Base-by-base conservation (phyloP, 1,139 yeast species). In the Groenewaldozyma sp. region DNA sequence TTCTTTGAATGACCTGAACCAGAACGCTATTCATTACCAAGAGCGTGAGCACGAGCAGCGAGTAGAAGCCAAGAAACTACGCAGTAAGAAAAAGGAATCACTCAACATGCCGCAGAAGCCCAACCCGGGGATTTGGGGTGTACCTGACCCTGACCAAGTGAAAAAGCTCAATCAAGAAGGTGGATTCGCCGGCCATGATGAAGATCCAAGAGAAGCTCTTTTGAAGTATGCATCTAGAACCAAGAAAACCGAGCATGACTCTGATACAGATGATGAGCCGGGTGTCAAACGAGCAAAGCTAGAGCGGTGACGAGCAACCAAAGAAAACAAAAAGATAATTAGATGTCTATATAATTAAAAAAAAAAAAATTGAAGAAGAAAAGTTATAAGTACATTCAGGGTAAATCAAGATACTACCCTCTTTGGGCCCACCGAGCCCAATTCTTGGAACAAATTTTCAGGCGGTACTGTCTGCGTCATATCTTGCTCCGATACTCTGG, bases 391-490 rank as follows among this genome's bases (percentile, higher is more conserved):
- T n/a, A n/a, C n/a, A n/a, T n/a, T n/a, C n/a, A n/a, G n/a, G n/a
- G n/a, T n/a, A n/a, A n/a, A n/a, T n/a, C n/a, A n/a, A n/a, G n/a
- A n/a, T n/a, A n/a, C n/a, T n/a, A n/a, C n/a, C n/a, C n/a, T n/a
- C n/a, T n/a, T n/a, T 10, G 40, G 43, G n/a, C 46, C 50, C 41
- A 54, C 73, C 20, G 41, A 46, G 18, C 53, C 79, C 58, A 78
- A 73, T 53, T 76, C 80, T 54, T 73, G 76, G 40, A 78, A 64
- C 47, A 78, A 64, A 36, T 74, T 76, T 35, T 67, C 74, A 1
- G 86, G 84, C 40, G 80, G 80, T 19, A 78, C 79, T 3, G 76
- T 74, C 45, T 73, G 67, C 61, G 77, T 67, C 84, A 79, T 78
- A 35, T 76, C 82, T 38, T 70, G 70, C 53, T 78, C 86, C 17